Conservation (phyloP, 371 early-diverging fungal genomes). For the Capillidium rhysosporum region DNA sequence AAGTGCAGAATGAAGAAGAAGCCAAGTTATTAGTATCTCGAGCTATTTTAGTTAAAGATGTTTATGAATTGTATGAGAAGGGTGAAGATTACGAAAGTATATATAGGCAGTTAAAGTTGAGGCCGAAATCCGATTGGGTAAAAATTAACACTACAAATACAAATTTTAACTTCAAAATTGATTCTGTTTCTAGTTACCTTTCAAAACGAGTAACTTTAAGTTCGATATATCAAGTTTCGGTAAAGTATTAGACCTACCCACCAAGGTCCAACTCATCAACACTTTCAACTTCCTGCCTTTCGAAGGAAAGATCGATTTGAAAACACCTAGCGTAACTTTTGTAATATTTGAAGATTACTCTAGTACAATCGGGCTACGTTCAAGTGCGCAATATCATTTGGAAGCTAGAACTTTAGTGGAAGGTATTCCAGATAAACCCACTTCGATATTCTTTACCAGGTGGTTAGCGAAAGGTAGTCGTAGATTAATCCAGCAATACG, state of each 20-base stretch:
- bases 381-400: slow-evolving; percentile 12
- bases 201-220: slow-evolving; percentile 47
- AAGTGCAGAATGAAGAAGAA: slow-evolving; percentile 40
- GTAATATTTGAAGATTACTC: slow-evolving; percentile 62
- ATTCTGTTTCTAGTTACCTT: slow-evolving; percentile 18
- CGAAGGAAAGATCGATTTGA: slow-evolving; percentile 60
- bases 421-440: background rate
- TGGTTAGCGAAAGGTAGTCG: slow-evolving; percentile 46
- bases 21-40: slow-evolving; percentile 57
- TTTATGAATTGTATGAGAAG: slow-evolving; percentile 59
- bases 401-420: background rate
- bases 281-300: slow-evolving; percentile 53
- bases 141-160: background rate
- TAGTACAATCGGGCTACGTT: slow-evolving; percentile 5
- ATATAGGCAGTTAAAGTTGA: slow-evolving; percentile 28
- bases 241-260: slow-evolving; percentile 32
- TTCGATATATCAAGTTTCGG: slow-evolving; percentile 65
- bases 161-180: background rate
- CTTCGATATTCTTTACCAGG: background rate
- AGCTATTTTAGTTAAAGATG: slow-evolving; percentile 72
- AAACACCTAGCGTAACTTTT: slow-evolving; percentile 62
- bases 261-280: slow-evolving; percentile 64
- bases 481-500: slow-evolving; percentile 48
- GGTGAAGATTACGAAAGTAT: slow-evolving; percentile 38
- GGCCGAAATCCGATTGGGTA: slow-evolving; percentile 31